These are phyloP conservation scores for Tuber magnatum DNA, from an alignment of 495 filamentous ascomycete genomes.

Conservation along the genomic window DNA sequence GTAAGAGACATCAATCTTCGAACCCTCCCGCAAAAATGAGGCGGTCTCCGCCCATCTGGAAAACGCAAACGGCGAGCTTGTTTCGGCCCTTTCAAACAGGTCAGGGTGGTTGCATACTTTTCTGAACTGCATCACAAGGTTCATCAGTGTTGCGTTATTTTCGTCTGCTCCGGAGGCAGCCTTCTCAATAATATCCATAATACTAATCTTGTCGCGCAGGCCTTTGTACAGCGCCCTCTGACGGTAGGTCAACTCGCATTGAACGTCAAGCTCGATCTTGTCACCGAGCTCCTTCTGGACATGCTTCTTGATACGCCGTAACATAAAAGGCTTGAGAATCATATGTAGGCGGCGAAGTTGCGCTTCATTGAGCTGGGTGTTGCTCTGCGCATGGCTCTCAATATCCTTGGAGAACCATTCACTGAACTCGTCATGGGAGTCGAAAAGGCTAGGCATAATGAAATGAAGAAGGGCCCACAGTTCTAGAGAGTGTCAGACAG, in stretches of 20 bases:
- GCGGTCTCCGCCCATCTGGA: slow-evolving; percentile 86
- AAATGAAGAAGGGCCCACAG: slow-evolving; percentile 96
- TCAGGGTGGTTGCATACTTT: slow-evolving; percentile 99
- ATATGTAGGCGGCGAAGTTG: slow-evolving; percentile 94
- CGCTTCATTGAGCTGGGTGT: slow-evolving; percentile 96
- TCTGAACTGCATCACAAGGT: slow-evolving; percentile 98
- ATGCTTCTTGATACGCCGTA: slow-evolving; percentile 97
- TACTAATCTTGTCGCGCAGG: slow-evolving; percentile 89
- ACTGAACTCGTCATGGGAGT: slow-evolving; percentile 98
- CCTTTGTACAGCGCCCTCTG: slow-evolving; percentile 92
- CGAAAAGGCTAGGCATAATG: slow-evolving; percentile 97
- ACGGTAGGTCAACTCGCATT: slow-evolving; percentile 94
- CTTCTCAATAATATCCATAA: slow-evolving; percentile 98
- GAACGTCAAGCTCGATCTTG: slow-evolving; percentile 94
- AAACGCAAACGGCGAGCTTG: slow-evolving; percentile 72
- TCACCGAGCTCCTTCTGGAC: slow-evolving; percentile 97
- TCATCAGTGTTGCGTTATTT: slow-evolving; percentile 94
- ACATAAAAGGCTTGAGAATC: slow-evolving; percentile 99
- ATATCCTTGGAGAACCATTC: slow-evolving; percentile 99
- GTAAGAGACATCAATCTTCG: slow-evolving; percentile 70
- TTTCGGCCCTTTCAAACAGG: slow-evolving; percentile 90
- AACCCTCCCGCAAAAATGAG: slow-evolving; percentile 84
- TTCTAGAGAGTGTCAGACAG: slow-evolving; percentile 47
- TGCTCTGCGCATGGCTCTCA: slow-evolving; percentile 95
- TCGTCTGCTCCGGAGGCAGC: slow-evolving; percentile 88